phyloP scores from a whole-genome alignment of 1,284 basidiomycete species.

The Fomitiporia mediterranea region DNA sequence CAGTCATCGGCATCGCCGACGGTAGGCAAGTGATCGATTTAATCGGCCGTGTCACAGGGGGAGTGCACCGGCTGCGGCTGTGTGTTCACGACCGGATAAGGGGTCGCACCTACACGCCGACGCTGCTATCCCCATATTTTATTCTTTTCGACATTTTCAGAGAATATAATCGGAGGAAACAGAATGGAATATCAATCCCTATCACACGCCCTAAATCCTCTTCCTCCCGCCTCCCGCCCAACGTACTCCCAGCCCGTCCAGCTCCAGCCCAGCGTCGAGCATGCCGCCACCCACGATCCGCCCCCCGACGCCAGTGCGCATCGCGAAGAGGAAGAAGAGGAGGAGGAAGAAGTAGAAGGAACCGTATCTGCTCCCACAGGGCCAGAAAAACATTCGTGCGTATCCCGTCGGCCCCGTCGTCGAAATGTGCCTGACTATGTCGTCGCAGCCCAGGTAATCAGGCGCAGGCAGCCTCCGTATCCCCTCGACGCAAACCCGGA shows the following conservation, averaged over 20 bases:
- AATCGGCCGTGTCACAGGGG: neutral
- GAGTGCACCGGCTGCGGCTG: neutral
- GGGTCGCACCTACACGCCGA: conserved; percentile 4
- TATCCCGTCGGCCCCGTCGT: neutral
- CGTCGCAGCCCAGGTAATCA: conserved; percentile 1
- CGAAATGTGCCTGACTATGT: neutral
- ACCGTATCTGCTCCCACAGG: conserved; percentile 7
- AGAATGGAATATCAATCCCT: conserved; percentile 55
- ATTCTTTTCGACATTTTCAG: conserved; percentile 11
- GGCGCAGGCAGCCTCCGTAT: neutral
- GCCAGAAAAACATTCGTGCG: conserved; percentile 5
- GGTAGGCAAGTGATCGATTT: neutral
- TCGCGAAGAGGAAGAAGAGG: conserved; percentile 20
- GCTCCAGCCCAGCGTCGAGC: conserved; percentile 3
- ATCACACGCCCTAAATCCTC: conserved; percentile 69
- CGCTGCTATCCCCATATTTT: conserved; percentile 16
- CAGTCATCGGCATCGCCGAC: neutral
- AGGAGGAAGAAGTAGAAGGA: conserved; percentile 21
- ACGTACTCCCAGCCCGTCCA: conserved; percentile 25
- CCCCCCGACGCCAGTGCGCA: conserved; percentile 7
- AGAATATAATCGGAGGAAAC: conserved; percentile 5
- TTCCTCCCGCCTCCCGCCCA: conserved; percentile 27
- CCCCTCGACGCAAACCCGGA: conserved; percentile 22
- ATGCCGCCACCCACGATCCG: conserved; percentile 8
- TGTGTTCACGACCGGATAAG: conserved; percentile 6